These are phyloP conservation scores for Chrysosporium keratinophilum DNA, from an alignment of 2,329 filamentous ascomycete genomes.

Conservation along the genomic window DNA sequence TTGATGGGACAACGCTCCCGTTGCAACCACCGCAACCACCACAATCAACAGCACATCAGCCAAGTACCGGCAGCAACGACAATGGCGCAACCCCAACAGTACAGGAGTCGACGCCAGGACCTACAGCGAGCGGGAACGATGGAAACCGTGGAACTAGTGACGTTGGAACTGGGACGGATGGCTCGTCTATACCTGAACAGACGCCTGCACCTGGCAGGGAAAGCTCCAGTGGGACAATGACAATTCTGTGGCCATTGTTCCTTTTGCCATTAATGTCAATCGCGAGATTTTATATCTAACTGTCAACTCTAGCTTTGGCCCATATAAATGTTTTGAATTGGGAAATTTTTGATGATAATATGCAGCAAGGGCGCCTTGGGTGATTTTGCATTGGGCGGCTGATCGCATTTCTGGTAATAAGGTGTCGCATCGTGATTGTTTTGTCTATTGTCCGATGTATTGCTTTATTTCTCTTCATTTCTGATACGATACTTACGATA, in stretches of 20 bases:
- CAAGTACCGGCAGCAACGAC: not conserved
- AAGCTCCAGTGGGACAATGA: not conserved
- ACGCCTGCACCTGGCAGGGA: slow-evolving; percentile 1
- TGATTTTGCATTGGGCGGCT: not conserved
- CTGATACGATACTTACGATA: too few relatives aligned
- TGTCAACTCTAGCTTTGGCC: not conserved
- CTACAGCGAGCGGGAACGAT: not conserved
- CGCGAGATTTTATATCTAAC: not conserved
- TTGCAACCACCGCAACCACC: not conserved
- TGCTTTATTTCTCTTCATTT: not conserved
- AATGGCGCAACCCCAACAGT: not conserved
- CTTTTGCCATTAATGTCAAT: not conserved
- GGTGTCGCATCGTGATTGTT: too few relatives aligned
- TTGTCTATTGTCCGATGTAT: not conserved
- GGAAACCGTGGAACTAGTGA: not conserved
- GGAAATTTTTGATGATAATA: not conserved
- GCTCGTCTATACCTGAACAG: not conserved
- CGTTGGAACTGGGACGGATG: not conserved
- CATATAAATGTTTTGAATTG: not conserved
- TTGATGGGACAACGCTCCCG: slow-evolving; percentile 5
- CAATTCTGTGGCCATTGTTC: not conserved
- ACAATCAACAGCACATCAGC: not conserved
- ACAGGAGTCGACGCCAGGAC: not conserved
- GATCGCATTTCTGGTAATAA: not conserved
- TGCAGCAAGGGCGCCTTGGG: not conserved